Conservation (phyloP, 495 filamentous ascomycete species). For the Glarea lozoyensis region DNA sequence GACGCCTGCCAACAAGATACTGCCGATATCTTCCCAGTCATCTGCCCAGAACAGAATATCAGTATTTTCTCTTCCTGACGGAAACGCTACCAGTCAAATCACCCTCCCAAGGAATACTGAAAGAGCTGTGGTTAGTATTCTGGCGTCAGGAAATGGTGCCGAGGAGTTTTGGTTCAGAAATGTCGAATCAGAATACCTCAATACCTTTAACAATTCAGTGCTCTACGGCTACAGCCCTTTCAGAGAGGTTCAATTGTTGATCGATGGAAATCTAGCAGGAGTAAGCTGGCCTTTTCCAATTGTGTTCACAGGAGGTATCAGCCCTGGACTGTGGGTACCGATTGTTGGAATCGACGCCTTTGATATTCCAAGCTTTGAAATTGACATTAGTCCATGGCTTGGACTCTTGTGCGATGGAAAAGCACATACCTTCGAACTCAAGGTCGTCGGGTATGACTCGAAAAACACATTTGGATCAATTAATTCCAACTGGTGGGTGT, state of each 20-base stretch:
- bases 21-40: no score
- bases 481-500: slow-evolving; percentile 68
- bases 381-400: slow-evolving; percentile 54
- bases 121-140: neutral
- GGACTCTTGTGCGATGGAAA: slow-evolving; percentile 13
- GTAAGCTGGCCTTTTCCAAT: slow-evolving; percentile 61
- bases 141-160: neutral
- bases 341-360: slow-evolving; percentile 64
- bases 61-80: no score
- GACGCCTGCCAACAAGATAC: no score
- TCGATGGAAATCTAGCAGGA: slow-evolving; percentile 54
- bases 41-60: no score
- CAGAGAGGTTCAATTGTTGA: slow-evolving; percentile 56
- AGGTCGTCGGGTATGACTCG: slow-evolving; percentile 8
- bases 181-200: neutral
- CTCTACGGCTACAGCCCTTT: slow-evolving; percentile 35
- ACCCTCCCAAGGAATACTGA: neutral
- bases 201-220: neutral
- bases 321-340: slow-evolving; percentile 59
- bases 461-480: slow-evolving; percentile 31
- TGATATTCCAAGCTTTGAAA: slow-evolving; percentile 57
- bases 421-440: slow-evolving; percentile 9
- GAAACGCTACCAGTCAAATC: neutral
- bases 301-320: slow-evolving; percentile 63
- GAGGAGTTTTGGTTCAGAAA: neutral